Percentiles rank a stretch among this genome's conserved stretches.
These are phyloP conservation scores for Wickerhamomyces bovis DNA, from an alignment of 805 yeast species.

Conservation along the genomic window DNA sequence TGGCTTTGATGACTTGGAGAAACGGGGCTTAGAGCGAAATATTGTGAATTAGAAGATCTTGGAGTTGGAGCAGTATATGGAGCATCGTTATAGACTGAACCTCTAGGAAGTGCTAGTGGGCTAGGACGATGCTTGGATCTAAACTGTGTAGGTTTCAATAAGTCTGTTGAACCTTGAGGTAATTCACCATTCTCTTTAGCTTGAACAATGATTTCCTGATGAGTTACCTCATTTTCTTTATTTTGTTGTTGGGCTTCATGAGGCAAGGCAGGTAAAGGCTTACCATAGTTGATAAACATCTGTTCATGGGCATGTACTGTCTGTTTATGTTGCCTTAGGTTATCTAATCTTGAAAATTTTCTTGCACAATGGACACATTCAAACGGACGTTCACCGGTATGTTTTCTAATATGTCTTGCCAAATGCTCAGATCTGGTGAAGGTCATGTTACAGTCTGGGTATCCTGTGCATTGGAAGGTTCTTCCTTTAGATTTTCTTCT, in stretches of 20 bases:
- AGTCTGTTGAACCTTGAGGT: conserved; percentile 11
- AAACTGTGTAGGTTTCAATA: conserved; percentile 20
- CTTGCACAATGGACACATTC: conserved; percentile 78
- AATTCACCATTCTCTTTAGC: conserved; percentile 4
- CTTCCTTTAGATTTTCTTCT: conserved; percentile 49
- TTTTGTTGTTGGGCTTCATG: background rate
- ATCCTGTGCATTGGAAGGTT: conserved; percentile 81
- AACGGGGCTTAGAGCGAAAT: conserved; percentile 15
- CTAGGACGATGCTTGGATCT: conserved; percentile 24
- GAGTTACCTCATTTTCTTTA: background rate
- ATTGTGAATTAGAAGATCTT: conserved; percentile 14
- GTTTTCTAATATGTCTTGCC: conserved; percentile 88
- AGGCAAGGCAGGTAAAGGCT: background rate
- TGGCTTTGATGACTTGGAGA: conserved; percentile 9
- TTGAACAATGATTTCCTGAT: background rate
- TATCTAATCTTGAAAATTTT: conserved; percentile 78
- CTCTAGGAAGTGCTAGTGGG: conserved; percentile 16
- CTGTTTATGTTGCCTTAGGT: conserved; percentile 85
- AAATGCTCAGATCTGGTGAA: conserved; percentile 89
- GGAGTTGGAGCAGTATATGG: conserved; percentile 20
- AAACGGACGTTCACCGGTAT: conserved; percentile 92
- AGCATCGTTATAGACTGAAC: conserved; percentile 14
- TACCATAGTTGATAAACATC: background rate
- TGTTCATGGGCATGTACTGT: conserved; percentile 56
- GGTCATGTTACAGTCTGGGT: conserved; percentile 80